Percentiles rank a stretch among this genome's conserved stretches.
Conservation (phyloP, 805 yeast species). For the Saccharomyces eubayanus region DNA sequence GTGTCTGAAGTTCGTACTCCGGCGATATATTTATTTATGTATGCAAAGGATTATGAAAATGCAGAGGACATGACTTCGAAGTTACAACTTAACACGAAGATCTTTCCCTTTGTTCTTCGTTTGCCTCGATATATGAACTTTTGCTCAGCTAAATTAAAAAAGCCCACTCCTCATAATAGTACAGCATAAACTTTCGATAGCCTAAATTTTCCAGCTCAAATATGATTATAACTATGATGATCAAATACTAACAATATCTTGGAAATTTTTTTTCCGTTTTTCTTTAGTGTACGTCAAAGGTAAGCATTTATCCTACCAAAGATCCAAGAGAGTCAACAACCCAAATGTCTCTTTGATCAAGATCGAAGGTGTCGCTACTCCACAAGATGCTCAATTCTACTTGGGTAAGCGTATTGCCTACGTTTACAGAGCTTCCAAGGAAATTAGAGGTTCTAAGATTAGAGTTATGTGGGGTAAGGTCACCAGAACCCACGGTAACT, state of each 20-base stretch:
- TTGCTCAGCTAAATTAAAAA: background rate
- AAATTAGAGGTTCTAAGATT: slow-evolving; percentile 95
- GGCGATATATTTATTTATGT: too few species aligned
- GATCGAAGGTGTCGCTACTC: slow-evolving; percentile 87
- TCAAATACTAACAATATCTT: slow-evolving; percentile 2
- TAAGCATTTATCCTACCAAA: slow-evolving; percentile 98
- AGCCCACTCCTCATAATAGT: background rate
- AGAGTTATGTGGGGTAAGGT: slow-evolving; percentile 99
- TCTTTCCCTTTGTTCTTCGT: too few species aligned
- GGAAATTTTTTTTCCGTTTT: background rate
- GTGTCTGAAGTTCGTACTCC: too few species aligned
- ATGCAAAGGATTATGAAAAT: too few species aligned
- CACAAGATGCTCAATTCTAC: slow-evolving; percentile 96
- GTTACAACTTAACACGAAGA: too few species aligned
- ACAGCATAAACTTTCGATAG: background rate
- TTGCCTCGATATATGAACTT: too few species aligned
- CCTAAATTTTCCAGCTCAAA: background rate
- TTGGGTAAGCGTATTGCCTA: slow-evolving; percentile 98
- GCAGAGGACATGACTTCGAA: too few species aligned
- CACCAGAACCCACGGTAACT: slow-evolving; percentile 97
- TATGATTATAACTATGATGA: background rate
- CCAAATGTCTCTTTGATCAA: slow-evolving; percentile 94
- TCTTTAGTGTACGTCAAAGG: slow-evolving; percentile 94
- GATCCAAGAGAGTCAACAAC: slow-evolving; percentile 96
- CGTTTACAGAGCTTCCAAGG: slow-evolving; percentile 97